Conservation (phyloP, 352 stramenopile genomes). For the Pythium angustatum region DNA sequence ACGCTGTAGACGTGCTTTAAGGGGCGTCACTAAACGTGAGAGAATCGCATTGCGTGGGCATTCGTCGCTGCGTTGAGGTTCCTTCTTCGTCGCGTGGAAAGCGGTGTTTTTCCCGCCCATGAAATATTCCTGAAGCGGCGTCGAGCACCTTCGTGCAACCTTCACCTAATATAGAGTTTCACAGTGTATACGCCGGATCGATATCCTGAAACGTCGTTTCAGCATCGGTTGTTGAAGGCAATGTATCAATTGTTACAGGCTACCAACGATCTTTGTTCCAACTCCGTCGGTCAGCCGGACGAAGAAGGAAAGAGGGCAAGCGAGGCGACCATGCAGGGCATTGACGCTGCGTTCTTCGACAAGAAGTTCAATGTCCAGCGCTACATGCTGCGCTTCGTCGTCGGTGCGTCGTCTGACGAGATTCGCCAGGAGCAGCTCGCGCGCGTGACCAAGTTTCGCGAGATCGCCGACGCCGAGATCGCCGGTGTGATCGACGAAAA, state of each 20-base stretch:
- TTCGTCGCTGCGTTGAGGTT: no score
- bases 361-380: conserved; percentile 81
- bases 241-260: not conserved
- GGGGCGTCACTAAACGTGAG: no score
- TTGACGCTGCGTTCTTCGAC: conserved; percentile 80
- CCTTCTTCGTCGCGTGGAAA: no score
- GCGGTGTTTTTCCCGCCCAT: not conserved
- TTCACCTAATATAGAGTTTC: not conserved
- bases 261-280: not conserved
- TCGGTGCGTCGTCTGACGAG: conserved; percentile 68
- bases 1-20: not conserved
- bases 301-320: not conserved
- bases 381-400: conserved; percentile 81
- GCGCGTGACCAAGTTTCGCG: conserved; percentile 56
- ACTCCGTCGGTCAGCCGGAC: no score
- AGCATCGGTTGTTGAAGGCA: conserved; percentile 20
- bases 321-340: conserved; percentile 54
- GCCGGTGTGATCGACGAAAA: conserved; percentile 82
- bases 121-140: not conserved
- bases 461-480: conserved; percentile 77
- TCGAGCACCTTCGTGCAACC: conserved; percentile 11
- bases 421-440: conserved; percentile 68
- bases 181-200: conserved; percentile 26
- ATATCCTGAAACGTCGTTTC: conserved; percentile 21
- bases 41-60: not conserved